Evolutionary conservation across 176 grass and related monocot species (phyloP).

Genomic region (Phoenix roebelenii): DNA sequence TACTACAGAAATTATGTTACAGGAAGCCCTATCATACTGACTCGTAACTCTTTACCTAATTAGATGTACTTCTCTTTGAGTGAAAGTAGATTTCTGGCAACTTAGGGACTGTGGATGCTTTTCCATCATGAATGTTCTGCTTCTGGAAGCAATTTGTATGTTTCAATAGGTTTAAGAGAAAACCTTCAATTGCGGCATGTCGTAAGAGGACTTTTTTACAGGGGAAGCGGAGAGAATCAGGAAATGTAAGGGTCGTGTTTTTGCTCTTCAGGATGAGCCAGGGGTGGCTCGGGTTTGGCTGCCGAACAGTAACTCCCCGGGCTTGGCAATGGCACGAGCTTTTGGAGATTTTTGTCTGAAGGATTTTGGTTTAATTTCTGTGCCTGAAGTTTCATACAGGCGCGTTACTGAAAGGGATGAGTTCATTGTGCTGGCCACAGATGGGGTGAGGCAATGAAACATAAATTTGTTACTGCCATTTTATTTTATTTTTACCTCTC

Average conservation of each 20-base stretch:
- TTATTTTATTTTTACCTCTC: neutral
- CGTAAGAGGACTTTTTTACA: conserved; percentile 21
- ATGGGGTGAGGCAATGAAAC: conserved; percentile 39
- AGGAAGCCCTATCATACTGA: too few species aligned
- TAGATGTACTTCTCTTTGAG: too few species aligned
- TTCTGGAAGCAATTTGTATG: too few species aligned
- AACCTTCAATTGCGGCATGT: too few species aligned
- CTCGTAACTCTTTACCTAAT: too few species aligned
- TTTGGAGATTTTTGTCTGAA: conserved; percentile 83
- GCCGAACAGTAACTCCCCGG: conserved; percentile 50
- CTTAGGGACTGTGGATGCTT: too few species aligned
- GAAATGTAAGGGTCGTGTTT: conserved; percentile 50
- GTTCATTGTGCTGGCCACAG: conserved; percentile 63
- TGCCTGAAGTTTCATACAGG: conserved; percentile 52
- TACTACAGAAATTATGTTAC: too few species aligned
- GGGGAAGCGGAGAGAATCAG: conserved; percentile 66
- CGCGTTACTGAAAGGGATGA: conserved; percentile 47
- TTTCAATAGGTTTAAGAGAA: too few species aligned
- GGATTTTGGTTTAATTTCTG: conserved; percentile 61
- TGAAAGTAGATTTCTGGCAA: too few species aligned
- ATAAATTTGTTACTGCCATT: neutral
- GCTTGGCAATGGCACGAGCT: conserved; percentile 63
- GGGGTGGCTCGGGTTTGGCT: conserved; percentile 64
- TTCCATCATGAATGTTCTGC: too few species aligned
- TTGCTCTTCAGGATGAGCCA: conserved; percentile 57